Percentiles rank a stretch among this genome's conserved stretches.
Conservation (phyloP, 2,329 filamentous ascomycete genomes). For the Arachnomyces sp. region DNA sequence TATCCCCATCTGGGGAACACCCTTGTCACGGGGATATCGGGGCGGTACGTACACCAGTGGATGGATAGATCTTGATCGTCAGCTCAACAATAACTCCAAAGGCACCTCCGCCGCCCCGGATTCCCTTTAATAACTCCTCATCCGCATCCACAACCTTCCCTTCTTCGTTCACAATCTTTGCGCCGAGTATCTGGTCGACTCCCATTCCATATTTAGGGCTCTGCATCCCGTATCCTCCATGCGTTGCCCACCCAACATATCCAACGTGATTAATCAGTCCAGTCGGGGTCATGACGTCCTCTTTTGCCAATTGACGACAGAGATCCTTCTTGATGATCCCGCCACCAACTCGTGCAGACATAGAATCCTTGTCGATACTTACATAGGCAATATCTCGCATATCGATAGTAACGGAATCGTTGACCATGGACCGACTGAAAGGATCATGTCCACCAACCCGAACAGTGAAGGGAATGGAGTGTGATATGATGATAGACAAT, state of each 20-base stretch:
- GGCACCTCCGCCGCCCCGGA: slow-evolving; percentile 34
- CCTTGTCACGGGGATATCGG: not conserved
- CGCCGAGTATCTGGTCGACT: slow-evolving; percentile 33
- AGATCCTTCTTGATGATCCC: slow-evolving; percentile 27
- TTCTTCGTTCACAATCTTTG: slow-evolving; percentile 31
- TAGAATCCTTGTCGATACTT: slow-evolving; percentile 17
- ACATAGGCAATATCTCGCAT: slow-evolving; percentile 30
- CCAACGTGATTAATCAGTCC: slow-evolving; percentile 21
- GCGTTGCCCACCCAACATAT: slow-evolving; percentile 31
- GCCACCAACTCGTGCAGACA: slow-evolving; percentile 29
- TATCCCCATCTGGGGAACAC: too few species aligned
- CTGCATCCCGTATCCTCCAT: slow-evolving; percentile 32
- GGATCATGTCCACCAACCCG: slow-evolving; percentile 32
- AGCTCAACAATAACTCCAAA: slow-evolving; percentile 37
- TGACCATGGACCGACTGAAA: slow-evolving; percentile 23
- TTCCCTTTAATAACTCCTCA: slow-evolving; percentile 29
- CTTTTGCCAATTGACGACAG: slow-evolving; percentile 17
- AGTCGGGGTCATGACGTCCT: slow-evolving; percentile 22
- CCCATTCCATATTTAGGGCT: slow-evolving; percentile 26
- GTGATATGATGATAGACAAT: slow-evolving; percentile 14
- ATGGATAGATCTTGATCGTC: slow-evolving; percentile 33
- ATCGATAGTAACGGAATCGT: slow-evolving; percentile 29
- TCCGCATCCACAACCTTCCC: slow-evolving; percentile 33
- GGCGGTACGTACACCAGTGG: slow-evolving; percentile 20
- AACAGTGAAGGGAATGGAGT: slow-evolving; percentile 18